Conservation (phyloP, 1,139 yeast species). For the Hansenula sp. region DNA sequence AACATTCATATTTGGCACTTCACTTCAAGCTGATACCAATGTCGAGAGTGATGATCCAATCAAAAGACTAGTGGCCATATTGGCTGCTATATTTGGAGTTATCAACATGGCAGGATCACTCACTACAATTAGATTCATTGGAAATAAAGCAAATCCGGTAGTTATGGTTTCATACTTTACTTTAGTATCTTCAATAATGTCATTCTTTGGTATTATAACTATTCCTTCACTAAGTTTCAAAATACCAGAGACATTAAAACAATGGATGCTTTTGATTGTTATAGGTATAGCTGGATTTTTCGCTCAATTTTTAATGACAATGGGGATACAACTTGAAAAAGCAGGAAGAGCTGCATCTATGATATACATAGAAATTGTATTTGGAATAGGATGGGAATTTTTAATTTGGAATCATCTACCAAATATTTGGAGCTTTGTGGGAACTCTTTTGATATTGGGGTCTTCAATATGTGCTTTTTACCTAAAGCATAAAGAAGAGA, state of each 20-base stretch:
- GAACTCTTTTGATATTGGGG: slow-evolving; percentile 61
- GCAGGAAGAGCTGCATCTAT: slow-evolving; percentile 78
- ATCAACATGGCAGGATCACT: slow-evolving; percentile 68
- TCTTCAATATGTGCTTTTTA: slow-evolving; percentile 60
- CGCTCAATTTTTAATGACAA: slow-evolving; percentile 74
- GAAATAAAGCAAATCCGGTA: slow-evolving; percentile 73
- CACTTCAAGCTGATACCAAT: slow-evolving; percentile 14
- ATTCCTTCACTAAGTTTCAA: slow-evolving; percentile 59
- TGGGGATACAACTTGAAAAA: slow-evolving; percentile 78
- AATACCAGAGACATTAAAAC: slow-evolving; percentile 51
- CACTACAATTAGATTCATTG: slow-evolving; percentile 69
- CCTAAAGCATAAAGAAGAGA: too few species aligned
- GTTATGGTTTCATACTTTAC: slow-evolving; percentile 77
- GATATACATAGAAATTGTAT: slow-evolving; percentile 70
- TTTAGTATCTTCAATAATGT: slow-evolving; percentile 50
- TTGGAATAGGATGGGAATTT: slow-evolving; percentile 76
- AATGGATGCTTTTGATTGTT: slow-evolving; percentile 58
- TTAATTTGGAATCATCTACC: slow-evolving; percentile 72
- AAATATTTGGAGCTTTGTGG: slow-evolving; percentile 60
- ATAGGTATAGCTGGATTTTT: slow-evolving; percentile 78
- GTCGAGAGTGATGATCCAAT: slow-evolving; percentile 25
- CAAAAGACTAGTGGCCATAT: slow-evolving; percentile 47
- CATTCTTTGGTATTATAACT: slow-evolving; percentile 47
- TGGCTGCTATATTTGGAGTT: slow-evolving; percentile 65
- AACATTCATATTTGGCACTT: slow-evolving; percentile 50